phyloP scores from a whole-genome alignment of 345 rosid genomes.

The Microthlaspi erraticum region DNA sequence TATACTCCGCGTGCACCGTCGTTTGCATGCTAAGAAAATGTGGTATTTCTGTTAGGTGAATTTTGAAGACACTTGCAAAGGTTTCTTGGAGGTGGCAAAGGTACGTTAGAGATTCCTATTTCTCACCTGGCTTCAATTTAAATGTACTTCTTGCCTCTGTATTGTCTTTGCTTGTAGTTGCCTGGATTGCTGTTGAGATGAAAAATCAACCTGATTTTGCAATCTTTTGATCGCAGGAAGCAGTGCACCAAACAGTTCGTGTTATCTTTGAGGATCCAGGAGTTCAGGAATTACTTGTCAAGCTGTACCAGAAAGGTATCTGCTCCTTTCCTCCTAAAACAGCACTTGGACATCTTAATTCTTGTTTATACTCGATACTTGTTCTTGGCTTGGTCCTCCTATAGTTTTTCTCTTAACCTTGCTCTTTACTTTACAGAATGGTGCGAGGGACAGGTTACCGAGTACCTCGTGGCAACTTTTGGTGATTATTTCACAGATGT shows the following conservation, averaged over 20 bases:
- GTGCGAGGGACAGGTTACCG: constrained; percentile 95
- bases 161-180: constrained; percentile 6
- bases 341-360: constrained; percentile 3
- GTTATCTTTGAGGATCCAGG: constrained; percentile 99
- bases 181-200: constrained; percentile 23
- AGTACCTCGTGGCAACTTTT: constrained; percentile 90
- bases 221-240: constrained; percentile 67
- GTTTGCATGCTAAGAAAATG: constrained; percentile 28
- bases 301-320: constrained; percentile 92
- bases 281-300: constrained; percentile 88
- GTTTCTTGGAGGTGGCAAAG: constrained; percentile 97
- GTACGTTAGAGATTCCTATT: constrained; percentile 45
- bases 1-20: background rate
- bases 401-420: constrained; percentile 31
- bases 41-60: constrained; percentile 63
- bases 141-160: constrained; percentile 11
- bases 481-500: constrained; percentile 97
- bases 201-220: constrained; percentile 15
- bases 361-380: background rate
- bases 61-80: constrained; percentile 99
- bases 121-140: background rate
- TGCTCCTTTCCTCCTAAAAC: constrained; percentile 16
- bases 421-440: constrained; percentile 69
- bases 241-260: constrained; percentile 84
- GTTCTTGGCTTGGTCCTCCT: constrained; percentile 15